Evolutionary conservation across 2,329 filamentous ascomycete genomes (phyloP).

Genomic region (Didymella pinodella): DNA sequence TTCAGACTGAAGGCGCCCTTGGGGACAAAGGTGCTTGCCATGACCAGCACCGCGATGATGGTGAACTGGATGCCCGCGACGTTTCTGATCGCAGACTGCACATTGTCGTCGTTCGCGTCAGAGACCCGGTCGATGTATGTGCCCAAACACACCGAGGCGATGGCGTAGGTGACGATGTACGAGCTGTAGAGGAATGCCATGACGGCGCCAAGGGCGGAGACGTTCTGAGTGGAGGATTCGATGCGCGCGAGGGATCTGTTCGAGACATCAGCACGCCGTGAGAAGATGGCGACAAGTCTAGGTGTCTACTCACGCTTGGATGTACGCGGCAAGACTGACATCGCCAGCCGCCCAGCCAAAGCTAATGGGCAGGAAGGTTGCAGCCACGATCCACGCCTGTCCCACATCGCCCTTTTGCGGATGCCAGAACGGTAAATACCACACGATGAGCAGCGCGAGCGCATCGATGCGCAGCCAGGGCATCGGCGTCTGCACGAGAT

Average conservation of each 20-base stretch:
- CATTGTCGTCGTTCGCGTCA: slow-evolving; percentile 47
- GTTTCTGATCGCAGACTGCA: slow-evolving; percentile 54
- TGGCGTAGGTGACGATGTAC: slow-evolving; percentile 59
- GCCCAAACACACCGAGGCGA: slow-evolving; percentile 56
- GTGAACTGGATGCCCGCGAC: slow-evolving; percentile 60
- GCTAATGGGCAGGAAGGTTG: slow-evolving; percentile 55
- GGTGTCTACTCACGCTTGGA: slow-evolving; percentile 50
- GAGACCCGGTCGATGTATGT: slow-evolving; percentile 57
- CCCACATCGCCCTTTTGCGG: slow-evolving; percentile 52
- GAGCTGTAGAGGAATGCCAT: slow-evolving; percentile 62
- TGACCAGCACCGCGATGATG: slow-evolving; percentile 53
- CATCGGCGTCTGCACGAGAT: slow-evolving; percentile 59
- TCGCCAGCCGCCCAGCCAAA: slow-evolving; percentile 63
- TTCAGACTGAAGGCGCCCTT: slow-evolving; percentile 56
- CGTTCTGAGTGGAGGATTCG: slow-evolving; percentile 55
- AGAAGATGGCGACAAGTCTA: too few species aligned
- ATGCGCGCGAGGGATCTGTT: slow-evolving; percentile 53
- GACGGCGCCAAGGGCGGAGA: slow-evolving; percentile 60
- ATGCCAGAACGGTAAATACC: slow-evolving; percentile 59
- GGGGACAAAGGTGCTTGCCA: slow-evolving; percentile 58
- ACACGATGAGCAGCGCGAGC: slow-evolving; percentile 57
- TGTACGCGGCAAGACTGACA: slow-evolving; percentile 60
- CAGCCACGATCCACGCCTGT: slow-evolving; percentile 58
- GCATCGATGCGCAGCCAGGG: slow-evolving; percentile 61
- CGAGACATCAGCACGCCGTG: background rate